Evolutionary conservation across 2,329 filamentous ascomycete species (phyloP).

Genomic region (Diaporthe vaccinii): DNA sequence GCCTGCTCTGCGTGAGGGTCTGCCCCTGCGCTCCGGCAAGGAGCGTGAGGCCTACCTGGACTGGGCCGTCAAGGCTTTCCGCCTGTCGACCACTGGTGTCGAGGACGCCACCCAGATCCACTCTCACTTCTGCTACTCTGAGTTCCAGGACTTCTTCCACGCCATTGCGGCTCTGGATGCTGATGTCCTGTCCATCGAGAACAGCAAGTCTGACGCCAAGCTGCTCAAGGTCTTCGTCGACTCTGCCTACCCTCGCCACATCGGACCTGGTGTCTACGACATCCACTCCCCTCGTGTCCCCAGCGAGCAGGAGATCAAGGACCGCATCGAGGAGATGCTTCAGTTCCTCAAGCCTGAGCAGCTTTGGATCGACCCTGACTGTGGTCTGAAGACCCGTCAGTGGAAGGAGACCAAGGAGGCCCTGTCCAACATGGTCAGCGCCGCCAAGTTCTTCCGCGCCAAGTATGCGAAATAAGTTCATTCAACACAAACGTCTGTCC

Average conservation of each 20-base stretch:
- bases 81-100: constrained; percentile 92
- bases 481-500: constrained; percentile 43
- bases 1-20: constrained; percentile 98
- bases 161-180: constrained; percentile 98
- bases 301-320: constrained; percentile 97
- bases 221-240: constrained; percentile 98
- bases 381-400: constrained; percentile 98
- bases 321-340: constrained; percentile 98
- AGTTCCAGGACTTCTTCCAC: constrained; percentile 99
- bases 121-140: constrained; percentile 99
- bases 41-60: constrained; percentile 97
- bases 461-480: constrained; percentile 79
- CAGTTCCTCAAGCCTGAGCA: constrained; percentile 97
- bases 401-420: constrained; percentile 99
- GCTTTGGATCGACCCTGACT: constrained; percentile 99
- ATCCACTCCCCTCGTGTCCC: constrained; percentile 99
- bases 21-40: constrained; percentile 92
- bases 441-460: constrained; percentile 95
- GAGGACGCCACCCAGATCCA: constrained; percentile 98
- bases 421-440: constrained; percentile 96
- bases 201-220: constrained; percentile 99
- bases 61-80: constrained; percentile 99
- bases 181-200: constrained; percentile 99
- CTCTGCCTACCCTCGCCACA: constrained; percentile 96
- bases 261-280: constrained; percentile 99